Percentiles rank a stretch among this genome's conserved stretches.
Evolutionary conservation across 2,329 filamentous ascomycete genomes (phyloP).

Genomic region (Talaromyces atroroseus): DNA sequence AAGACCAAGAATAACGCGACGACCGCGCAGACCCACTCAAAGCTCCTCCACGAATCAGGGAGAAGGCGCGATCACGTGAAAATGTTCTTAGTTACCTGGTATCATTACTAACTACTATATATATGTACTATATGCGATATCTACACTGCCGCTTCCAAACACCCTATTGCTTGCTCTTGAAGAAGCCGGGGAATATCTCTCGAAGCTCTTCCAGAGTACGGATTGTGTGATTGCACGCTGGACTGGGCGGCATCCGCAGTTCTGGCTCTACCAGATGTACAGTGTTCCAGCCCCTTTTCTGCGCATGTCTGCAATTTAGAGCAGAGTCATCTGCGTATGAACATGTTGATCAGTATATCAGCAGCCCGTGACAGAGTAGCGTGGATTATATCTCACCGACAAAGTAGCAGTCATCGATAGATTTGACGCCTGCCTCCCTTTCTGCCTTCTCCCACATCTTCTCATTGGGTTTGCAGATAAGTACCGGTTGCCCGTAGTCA

Average conservation of each 20-base stretch:
- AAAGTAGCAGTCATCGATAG: conserved; percentile 75
- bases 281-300: conserved; percentile 77
- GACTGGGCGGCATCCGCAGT: conserved; percentile 56
- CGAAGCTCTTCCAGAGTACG: conserved; percentile 69
- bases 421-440: conserved; percentile 67
- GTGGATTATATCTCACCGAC: conserved; percentile 61
- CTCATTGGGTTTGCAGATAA: conserved; percentile 81
- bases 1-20: conserved; percentile 13
- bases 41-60: background rate
- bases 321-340: conserved; percentile 66
- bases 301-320: conserved; percentile 71
- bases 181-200: conserved; percentile 73
- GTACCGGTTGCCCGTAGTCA: conserved; percentile 67
- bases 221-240: conserved; percentile 70
- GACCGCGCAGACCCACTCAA: conserved; percentile 8
- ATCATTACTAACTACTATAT: background rate
- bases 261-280: conserved; percentile 79
- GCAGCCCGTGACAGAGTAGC: background rate
- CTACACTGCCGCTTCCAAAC: background rate
- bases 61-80: background rate
- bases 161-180: conserved; percentile 49
- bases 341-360: conserved; percentile 15
- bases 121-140: background rate
- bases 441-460: conserved; percentile 88
- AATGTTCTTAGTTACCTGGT: background rate